These are phyloP conservation scores for Lachnellula arida DNA, from an alignment of 2,329 filamentous ascomycete genomes.

Conservation along the genomic window DNA sequence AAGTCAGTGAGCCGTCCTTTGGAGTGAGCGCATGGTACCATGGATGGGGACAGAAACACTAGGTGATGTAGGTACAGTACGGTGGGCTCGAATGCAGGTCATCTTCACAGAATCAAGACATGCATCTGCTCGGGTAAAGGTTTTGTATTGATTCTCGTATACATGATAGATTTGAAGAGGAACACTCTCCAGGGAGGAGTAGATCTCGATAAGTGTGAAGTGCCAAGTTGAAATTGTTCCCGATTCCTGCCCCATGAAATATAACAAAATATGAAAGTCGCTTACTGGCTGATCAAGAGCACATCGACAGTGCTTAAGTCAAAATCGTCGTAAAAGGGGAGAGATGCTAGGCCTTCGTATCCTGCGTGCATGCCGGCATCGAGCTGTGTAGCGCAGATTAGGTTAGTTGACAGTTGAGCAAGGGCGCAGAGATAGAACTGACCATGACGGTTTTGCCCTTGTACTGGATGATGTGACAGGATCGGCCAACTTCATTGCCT, in stretches of 20 bases:
- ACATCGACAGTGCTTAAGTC: constrained; percentile 96
- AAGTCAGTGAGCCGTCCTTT: constrained; percentile 17
- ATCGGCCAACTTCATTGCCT: constrained; percentile 94
- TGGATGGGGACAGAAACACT: constrained; percentile 2
- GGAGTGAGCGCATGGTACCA: neutral
- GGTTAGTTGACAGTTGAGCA: constrained; percentile 2
- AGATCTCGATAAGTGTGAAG: neutral
- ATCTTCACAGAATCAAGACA: constrained; percentile 33
- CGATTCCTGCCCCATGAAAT: neutral
- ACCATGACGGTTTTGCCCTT: constrained; percentile 99
- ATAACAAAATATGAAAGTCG: constrained; percentile 31
- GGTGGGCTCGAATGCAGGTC: constrained; percentile 19
- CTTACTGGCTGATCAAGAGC: constrained; percentile 98
- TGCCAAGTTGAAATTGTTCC: neutral
- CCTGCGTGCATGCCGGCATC: constrained; percentile 96
- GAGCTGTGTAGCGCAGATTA: constrained; percentile 51
- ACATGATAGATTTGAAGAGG: constrained; percentile 21
- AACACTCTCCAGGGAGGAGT: neutral
- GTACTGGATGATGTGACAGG: constrained; percentile 97
- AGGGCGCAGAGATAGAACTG: constrained; percentile 30
- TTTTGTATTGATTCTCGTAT: constrained; percentile 43
- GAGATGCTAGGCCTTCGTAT: constrained; percentile 86
- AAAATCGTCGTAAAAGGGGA: constrained; percentile 98
- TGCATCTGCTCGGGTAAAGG: constrained; percentile 31
- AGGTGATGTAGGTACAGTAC: constrained; percentile 28